Conservation (phyloP, 352 stramenopile species). For the Achlya hypogyna region DNA sequence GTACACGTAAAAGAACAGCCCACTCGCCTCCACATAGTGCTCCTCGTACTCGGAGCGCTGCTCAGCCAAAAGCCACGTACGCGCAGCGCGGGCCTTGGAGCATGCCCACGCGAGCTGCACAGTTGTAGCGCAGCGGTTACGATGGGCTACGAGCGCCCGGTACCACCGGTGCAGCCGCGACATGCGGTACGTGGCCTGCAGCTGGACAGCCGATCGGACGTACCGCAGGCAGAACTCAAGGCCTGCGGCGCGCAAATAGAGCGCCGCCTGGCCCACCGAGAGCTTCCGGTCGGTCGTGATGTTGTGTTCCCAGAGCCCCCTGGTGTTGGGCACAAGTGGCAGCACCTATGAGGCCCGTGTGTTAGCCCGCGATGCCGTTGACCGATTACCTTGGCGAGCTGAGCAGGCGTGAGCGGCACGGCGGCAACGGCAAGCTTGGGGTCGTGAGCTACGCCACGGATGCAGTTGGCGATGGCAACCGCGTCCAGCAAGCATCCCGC, state of each 20-base stretch:
- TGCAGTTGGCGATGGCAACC: neutral
- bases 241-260: conserved; percentile 48
- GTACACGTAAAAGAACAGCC: conserved; percentile 60
- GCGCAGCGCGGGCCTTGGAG: conserved; percentile 27
- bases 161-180: conserved; percentile 45
- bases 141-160: conserved; percentile 27
- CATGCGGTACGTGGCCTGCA: conserved; percentile 57
- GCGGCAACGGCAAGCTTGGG: conserved; percentile 10
- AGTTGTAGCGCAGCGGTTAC: conserved; percentile 27
- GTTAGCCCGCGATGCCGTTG: neutral
- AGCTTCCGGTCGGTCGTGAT: conserved; percentile 23
- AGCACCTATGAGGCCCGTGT: neutral
- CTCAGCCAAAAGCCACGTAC: conserved; percentile 42
- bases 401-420: neutral
- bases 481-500: conserved; percentile 41
- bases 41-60: conserved; percentile 63
- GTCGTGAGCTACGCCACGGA: conserved; percentile 2
- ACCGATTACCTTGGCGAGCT: neutral
- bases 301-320: conserved; percentile 58
- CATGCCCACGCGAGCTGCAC: conserved; percentile 56
- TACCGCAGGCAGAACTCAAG: conserved; percentile 51
- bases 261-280: conserved; percentile 48
- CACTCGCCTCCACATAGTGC: conserved; percentile 38
- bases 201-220: conserved; percentile 37
- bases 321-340: conserved; percentile 19